These are phyloP conservation scores for Gaeumannomyces sp. DNA, from an alignment of 2,329 filamentous ascomycete species.

Conservation along the genomic window DNA sequence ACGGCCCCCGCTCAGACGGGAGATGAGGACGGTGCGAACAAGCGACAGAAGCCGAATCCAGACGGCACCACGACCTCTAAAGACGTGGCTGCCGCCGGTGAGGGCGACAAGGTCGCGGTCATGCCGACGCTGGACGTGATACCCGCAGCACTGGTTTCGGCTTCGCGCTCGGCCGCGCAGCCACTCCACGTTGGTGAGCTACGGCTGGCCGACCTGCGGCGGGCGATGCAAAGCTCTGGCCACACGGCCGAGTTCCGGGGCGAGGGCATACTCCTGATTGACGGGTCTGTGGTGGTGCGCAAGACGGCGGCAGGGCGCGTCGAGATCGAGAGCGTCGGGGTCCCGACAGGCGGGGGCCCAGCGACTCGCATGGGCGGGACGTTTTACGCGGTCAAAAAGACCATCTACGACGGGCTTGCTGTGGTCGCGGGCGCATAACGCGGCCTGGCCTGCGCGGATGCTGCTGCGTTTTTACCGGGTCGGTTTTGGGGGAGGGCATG, in stretches of 20 bases:
- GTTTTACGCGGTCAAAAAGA: constrained; percentile 81
- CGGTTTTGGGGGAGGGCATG: too few species aligned
- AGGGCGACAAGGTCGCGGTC: constrained; percentile 16
- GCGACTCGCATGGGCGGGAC: constrained; percentile 48
- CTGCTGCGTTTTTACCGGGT: too few species aligned
- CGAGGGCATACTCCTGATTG: constrained; percentile 85
- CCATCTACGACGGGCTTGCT: constrained; percentile 89
- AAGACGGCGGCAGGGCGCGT: constrained; percentile 84
- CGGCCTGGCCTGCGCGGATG: too few species aligned
- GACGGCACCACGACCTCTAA: constrained; percentile 15
- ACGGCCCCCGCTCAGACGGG: constrained; percentile 30
- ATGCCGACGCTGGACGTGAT: constrained; percentile 49
- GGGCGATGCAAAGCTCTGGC: constrained; percentile 73
- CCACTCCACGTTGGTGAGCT: constrained; percentile 93
- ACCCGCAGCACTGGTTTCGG: constrained; percentile 57
- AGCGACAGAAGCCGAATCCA: constrained; percentile 41
- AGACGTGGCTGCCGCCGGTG: constrained; percentile 16
- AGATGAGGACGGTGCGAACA: constrained; percentile 39
- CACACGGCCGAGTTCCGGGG: constrained; percentile 90
- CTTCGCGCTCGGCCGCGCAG: constrained; percentile 70
- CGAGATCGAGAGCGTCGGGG: constrained; percentile 74
- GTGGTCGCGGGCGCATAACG: constrained; percentile 72
- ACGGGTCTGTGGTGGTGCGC: constrained; percentile 78
- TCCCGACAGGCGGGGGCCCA: constrained; percentile 36
- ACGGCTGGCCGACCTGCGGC: constrained; percentile 78